phyloP scores from a whole-genome alignment of 345 rosid species.

The Hypericum perforatum region DNA sequence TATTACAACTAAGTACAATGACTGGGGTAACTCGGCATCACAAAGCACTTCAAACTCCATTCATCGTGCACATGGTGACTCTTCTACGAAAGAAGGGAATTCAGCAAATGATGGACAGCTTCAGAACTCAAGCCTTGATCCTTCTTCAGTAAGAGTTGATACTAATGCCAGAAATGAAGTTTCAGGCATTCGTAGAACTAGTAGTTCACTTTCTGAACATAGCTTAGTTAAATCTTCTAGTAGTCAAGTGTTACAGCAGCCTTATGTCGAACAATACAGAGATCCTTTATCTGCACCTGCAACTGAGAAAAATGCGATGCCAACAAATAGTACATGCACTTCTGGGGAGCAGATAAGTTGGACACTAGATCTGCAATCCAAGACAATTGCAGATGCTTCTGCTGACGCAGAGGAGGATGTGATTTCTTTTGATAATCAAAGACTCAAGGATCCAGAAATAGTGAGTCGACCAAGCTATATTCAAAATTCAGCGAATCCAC shows the following conservation, averaged over 20 bases:
- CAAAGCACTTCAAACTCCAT: conserved; percentile 1
- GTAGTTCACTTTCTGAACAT: conserved; percentile 28
- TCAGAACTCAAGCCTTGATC: conserved; percentile 12
- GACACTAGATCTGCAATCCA: conserved; percentile 8
- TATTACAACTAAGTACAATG: conserved; percentile 10
- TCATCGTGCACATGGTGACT: not conserved
- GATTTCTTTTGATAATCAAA: conserved; percentile 44
- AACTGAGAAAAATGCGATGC: conserved; percentile 23
- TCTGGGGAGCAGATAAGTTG: conserved; percentile 8
- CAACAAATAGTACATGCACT: conserved; percentile 9
- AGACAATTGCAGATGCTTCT: conserved; percentile 6
- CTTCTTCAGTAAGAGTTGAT: conserved; percentile 32
- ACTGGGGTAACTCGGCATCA: conserved; percentile 7
- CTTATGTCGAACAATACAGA: conserved; percentile 9
- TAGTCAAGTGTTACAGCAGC: conserved; percentile 25
- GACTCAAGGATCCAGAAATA: conserved; percentile 53
- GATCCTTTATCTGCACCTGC: conserved; percentile 16
- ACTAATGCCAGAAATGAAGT: conserved; percentile 23
- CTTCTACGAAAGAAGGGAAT: conserved; percentile 10
- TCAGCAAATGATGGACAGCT: conserved; percentile 8
- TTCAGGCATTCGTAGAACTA: conserved; percentile 20
- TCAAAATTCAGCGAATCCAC: conserved; percentile 30
- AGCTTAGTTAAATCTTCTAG: conserved; percentile 28
- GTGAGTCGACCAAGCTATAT: conserved; percentile 20
- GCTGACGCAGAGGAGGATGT: conserved; percentile 54